Conservation (phyloP, 495 filamentous ascomycete species). For the Lasiosphaeria hispida region DNA sequence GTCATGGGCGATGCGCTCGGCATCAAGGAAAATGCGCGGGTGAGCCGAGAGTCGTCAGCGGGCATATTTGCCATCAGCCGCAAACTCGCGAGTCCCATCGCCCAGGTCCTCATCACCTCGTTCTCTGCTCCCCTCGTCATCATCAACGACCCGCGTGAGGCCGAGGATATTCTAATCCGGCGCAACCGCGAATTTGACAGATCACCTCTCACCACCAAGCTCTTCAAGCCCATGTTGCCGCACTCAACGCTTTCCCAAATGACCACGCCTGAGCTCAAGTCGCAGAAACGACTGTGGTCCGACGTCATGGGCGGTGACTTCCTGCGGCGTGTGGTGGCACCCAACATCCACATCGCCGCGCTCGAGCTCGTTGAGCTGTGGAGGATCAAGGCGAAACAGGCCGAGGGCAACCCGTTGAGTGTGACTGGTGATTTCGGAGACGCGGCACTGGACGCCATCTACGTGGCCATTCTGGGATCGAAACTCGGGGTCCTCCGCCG, state of each 20-base stretch:
- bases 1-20: constrained; percentile 32
- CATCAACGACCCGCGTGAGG: constrained; percentile 29
- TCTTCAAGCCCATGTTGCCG: constrained; percentile 26
- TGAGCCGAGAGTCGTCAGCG: constrained; percentile 12
- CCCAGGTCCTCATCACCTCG: constrained; percentile 26
- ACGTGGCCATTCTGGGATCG: constrained; percentile 32
- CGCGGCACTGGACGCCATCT: constrained; percentile 37
- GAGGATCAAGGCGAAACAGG: constrained; percentile 17
- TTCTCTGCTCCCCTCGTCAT: constrained; percentile 22
- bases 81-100: constrained; percentile 25
- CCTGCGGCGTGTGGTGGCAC: constrained; percentile 30
- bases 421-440: constrained; percentile 27
- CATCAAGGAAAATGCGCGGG: constrained; percentile 14
- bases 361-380: constrained; percentile 33
- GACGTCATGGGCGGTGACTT: constrained; percentile 36
- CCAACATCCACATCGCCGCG: constrained; percentile 26
- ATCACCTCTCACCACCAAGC: constrained; percentile 11
- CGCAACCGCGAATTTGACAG: constrained; percentile 34
- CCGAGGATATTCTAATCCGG: constrained; percentile 28
- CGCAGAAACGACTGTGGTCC: constrained; percentile 29
- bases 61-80: constrained; percentile 13
- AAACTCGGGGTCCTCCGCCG: constrained; percentile 19
- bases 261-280: constrained; percentile 25
- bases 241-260: constrained; percentile 23
- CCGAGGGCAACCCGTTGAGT: constrained; percentile 20